Evolutionary conservation across 495 filamentous ascomycete genomes (phyloP), one percentile per base, ranked within the genome.

Genomic region (Tetracladium marchalianum): DNA sequence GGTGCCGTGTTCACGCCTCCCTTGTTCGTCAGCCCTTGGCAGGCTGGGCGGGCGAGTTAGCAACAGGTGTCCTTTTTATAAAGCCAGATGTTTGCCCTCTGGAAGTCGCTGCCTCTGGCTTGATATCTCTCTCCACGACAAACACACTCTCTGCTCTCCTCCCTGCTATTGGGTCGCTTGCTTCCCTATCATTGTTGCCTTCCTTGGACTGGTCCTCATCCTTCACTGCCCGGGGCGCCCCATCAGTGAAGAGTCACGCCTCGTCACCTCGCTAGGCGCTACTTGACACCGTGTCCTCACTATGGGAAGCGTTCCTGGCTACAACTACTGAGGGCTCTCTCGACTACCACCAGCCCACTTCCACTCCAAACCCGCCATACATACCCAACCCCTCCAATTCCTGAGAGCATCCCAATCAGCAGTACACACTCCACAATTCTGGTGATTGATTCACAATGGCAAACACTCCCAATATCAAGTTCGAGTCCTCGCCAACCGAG

Each of bases 401-500:
- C 15, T n/a, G n/a, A 44, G 32, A 16, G 22, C 22, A 27, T n/a
- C n/a, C n/a, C n/a, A n/a, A n/a, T n/a, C n/a, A 27, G 22, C 3
- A 27, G 22, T 27, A 27, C 7, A 27, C 7, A n/a, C 22, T 7
- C 22, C 22, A 27, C 22, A 27, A 3, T 27, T 27, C 22, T 27
- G 3, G 22, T 27, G 3, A 7, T 7, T 7, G 22, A 27, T 27
- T 27, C 22, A 27, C n/a, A 32, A 57, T 47, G 44, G 42, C 48
- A 31, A 37, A 39, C 13, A 41, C 50, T 36, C 44, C 49, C 16
- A 36, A 54, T 5, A 51, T 59, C 50, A 59, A 59, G 53, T 56
- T 54, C 49, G 57, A 56, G 53, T 31, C 51, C 18, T 55, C 52
- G 38, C 57, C 57, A 1, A 43, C 37, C 1, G 51, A 54, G 10